Evolutionary conservation across 2,329 filamentous ascomycete species (phyloP), one percentile per base, ranked within the genome.

Genomic region (Penicillium sp.): DNA sequence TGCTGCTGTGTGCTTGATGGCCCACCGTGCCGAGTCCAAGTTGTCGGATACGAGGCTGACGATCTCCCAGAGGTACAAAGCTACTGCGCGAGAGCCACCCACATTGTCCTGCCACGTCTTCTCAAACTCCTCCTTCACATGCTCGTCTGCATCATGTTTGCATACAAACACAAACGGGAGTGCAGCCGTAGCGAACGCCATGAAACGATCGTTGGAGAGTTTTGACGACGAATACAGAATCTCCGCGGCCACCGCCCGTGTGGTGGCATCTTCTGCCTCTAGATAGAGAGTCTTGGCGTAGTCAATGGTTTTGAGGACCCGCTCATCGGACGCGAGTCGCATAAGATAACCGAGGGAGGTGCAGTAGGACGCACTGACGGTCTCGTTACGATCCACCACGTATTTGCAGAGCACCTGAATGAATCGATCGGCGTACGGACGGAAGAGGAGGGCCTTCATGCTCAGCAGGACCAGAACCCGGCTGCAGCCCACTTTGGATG

Each of bases 21-120:
- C 86, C 94, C 94, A 99, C 66, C 90, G 89, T 1, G 89, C 84
- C 1, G 89, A 92, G 31, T 89, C 87, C 7, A 97, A 78, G 51
- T 90, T 83, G 33, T 81, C 78, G 33, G 84, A 79, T 1, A 87
- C 84, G 1, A 97, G 80, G 0, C 74, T 75, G 4, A 89, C 81
- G 62, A 97, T 96, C 73, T 99, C 94, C 35, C 82, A 82, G 6
- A 96, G 82, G 69, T 96, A 96, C 1, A 96, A 83, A 45, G 89
- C 83, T 5, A 96, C 90, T 0, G 90, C 88, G 27, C 92, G 85
- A 29, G 83, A 86, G 43, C 91, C 92, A 48, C 92, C 93, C 0
- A 95, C 92, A 67, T 96, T 92, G 64, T 96, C 90, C 47, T 85
- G 83, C 94, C 94, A 99, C 0, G 92, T 90, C 54, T 92, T 89